These are phyloP conservation scores for Salinomyces thailandicus DNA, from an alignment of 2,329 filamentous ascomycete species.

Conservation along the genomic window DNA sequence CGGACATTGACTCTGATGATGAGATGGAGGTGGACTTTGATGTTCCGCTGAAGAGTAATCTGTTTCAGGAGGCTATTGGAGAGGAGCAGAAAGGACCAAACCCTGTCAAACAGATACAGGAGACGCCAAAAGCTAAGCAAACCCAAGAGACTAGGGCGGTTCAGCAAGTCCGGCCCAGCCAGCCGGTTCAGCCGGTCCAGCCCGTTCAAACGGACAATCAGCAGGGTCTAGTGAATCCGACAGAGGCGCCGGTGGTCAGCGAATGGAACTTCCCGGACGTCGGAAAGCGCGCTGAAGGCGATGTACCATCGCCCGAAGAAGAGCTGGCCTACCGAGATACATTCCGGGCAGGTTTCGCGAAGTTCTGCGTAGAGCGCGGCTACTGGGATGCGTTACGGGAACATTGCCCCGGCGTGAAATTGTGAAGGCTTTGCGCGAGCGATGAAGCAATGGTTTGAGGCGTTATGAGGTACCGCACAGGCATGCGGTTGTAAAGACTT, in stretches of 20 bases:
- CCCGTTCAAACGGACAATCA: neutral
- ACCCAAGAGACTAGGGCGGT: too few relatives aligned
- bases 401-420: too few relatives aligned
- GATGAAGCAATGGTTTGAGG: neutral
- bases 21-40: slow-evolving; percentile 25
- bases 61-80: slow-evolving; percentile 12
- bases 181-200: neutral
- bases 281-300: neutral
- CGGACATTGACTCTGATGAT: slow-evolving; percentile 23
- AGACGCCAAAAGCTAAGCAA: neutral
- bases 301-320: neutral
- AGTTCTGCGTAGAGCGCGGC: neutral
- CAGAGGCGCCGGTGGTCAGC: neutral
- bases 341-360: neutral
- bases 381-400: too few relatives aligned
- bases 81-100: neutral
- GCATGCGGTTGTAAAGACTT: neutral
- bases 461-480: neutral
- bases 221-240: neutral
- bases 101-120: neutral
- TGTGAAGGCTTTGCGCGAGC: neutral
- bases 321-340: neutral
- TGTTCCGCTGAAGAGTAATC: slow-evolving; percentile 12
- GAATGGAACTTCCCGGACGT: neutral
- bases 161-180: neutral